A percentile compares a stretch with the other conserved stretches of the same genome.
Evolutionary conservation across 2,329 filamentous ascomycete species (phyloP).

Genomic region (Paecilomyces formosus): DNA sequence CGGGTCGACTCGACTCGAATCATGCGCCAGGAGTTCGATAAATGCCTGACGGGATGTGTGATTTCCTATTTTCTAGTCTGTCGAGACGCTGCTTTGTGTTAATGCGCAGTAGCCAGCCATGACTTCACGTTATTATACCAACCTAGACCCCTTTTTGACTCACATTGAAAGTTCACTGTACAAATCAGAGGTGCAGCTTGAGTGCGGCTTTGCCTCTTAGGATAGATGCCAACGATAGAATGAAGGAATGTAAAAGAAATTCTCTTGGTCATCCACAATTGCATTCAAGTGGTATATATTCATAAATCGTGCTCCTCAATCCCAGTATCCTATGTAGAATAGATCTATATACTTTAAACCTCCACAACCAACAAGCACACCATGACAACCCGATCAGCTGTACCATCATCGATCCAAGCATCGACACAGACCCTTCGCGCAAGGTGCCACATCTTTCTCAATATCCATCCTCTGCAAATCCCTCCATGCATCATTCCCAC

Average conservation of each 20-base stretch:
- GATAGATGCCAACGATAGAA: neutral
- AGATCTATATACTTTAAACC: too few species aligned
- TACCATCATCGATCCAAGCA: constrained; percentile 16
- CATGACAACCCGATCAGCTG: neutral
- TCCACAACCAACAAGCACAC: neutral
- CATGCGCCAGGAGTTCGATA: neutral
- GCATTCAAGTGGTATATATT: too few species aligned
- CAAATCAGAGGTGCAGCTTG: neutral
- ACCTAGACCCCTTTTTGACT: neutral
- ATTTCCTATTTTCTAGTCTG: neutral
- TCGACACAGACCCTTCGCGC: constrained; percentile 31
- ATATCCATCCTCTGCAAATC: constrained; percentile 39
- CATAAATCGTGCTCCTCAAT: too few species aligned
- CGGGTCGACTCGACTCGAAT: neutral
- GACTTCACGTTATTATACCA: neutral
- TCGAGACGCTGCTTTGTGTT: neutral
- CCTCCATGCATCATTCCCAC: constrained; percentile 25
- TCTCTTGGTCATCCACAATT: neutral
- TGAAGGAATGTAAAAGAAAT: neutral
- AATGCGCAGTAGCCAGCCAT: neutral
- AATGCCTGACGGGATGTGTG: neutral
- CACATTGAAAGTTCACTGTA: neutral
- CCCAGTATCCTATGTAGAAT: too few species aligned
- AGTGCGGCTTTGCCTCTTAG: neutral
- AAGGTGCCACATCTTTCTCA: constrained; percentile 37